Base-by-base conservation (phyloP, 768 basidiomycete genomes). In the Boletus tomentosulus region DNA sequence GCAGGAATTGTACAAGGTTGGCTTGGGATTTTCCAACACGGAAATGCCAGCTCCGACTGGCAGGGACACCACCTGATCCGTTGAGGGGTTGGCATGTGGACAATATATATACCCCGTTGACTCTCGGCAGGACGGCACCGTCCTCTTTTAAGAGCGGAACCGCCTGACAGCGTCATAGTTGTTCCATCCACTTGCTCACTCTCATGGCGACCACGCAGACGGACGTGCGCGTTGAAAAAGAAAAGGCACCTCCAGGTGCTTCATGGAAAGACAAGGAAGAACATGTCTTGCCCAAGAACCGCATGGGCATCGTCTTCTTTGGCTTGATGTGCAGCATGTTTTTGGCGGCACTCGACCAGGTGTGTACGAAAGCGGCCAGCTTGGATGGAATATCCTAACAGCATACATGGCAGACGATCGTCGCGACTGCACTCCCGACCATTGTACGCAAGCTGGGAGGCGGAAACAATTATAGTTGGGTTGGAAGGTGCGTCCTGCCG, bases 341-440 rank as follows among this genome's bases (percentile, higher is more conserved):
- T 44, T 50, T 68, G 56, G 80, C 81, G 8, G 82, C 83, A 4
- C 71, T 86, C 38, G 84, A 86, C 62, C 83, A 86, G 72, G 84
- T 83, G 53, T 31, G 58, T 56, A 2, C 13, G 6, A 15, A 35
- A 9, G 3, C 16, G 15, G 63, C 59, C 11, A 30, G 35, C n/a
- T 38, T 2, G 13, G 16, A n/a, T 30, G 12, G 12, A 10, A 3
- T 16, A 16, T 19, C 16, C 39, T 34, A 48, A 49, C 44, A 35
- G 51, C 44, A 16, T 39, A 13, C 33, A n/a, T 46, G 9, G 15
- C n/a, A 84, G 82, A 84, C 82, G 15, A 84, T 85, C 54, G 82
- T 88, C 11, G 81, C 86, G 10, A 89, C 87, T 7, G 87, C 87
- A n/a, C 70, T 89, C 30, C 87, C 87, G 1, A 87, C 85, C 0